These are phyloP conservation scores for Lenwebbia sp. DNA, from an alignment of 345 rosid genomes.

Conservation along the genomic window DNA sequence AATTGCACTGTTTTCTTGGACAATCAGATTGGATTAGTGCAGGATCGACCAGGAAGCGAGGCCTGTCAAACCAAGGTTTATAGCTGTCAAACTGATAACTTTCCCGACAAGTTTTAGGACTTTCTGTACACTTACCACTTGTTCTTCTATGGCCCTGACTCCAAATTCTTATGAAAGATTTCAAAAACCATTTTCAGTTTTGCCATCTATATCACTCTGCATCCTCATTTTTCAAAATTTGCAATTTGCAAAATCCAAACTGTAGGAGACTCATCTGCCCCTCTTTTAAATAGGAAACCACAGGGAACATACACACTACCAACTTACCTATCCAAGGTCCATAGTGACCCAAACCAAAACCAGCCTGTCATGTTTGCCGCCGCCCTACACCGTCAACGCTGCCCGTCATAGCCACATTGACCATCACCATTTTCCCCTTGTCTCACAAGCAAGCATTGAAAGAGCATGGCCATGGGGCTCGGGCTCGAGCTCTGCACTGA, in stretches of 20 bases:
- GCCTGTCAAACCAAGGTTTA: not conserved
- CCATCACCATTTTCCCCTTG: not conserved
- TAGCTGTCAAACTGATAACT: not conserved
- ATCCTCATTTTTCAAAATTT: not conserved
- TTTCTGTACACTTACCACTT: not conserved
- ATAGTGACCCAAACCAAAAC: not conserved
- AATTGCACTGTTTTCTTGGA: rapidly evolving
- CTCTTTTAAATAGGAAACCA: not conserved
- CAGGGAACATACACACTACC: not conserved
- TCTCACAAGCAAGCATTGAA: not conserved
- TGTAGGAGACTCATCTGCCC: not conserved
- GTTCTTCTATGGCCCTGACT: not conserved
- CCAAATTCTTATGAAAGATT: not conserved
- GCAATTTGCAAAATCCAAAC: not conserved
- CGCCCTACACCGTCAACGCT: not conserved
- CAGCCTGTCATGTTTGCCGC: not conserved
- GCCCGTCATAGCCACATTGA: not conserved
- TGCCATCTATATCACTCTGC: not conserved
- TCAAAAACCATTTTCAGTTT: not conserved
- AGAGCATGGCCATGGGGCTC: not conserved
- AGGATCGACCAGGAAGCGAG: not conserved
- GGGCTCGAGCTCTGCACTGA: not conserved
- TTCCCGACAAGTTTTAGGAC: not conserved
- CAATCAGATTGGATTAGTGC: not conserved
- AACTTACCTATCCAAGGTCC: not conserved